A percentile compares a stretch with the other conserved stretches of the same genome.
phyloP scores from a whole-genome alignment of 1,284 basidiomycete species.

The Microstroma glucosiphilum region DNA sequence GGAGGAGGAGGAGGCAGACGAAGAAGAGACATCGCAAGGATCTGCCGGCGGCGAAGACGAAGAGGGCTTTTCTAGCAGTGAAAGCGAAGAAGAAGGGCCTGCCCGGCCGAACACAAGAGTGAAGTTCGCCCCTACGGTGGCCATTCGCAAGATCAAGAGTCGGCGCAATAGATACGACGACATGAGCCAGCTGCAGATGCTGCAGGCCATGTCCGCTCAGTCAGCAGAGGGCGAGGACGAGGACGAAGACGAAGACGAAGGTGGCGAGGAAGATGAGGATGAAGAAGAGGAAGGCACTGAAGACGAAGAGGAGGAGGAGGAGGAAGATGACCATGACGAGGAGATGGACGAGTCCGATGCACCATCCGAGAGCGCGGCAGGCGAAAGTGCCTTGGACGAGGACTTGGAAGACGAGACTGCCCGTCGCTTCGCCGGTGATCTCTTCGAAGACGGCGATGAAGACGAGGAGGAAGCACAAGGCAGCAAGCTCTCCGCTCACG shows the following conservation, averaged over 20 bases:
- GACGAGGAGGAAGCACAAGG: slow-evolving; percentile 34
- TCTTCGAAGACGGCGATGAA: slow-evolving; percentile 57
- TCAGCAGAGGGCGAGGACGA: slow-evolving; percentile 51
- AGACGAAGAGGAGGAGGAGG: slow-evolving; percentile 26
- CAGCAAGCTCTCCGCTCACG: slow-evolving; percentile 54
- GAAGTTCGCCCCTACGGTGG: slow-evolving; percentile 72
- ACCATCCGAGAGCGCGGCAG: neutral
- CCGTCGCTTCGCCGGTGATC: slow-evolving; percentile 55
- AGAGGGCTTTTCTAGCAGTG: slow-evolving; percentile 6
- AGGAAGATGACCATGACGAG: slow-evolving; percentile 26
- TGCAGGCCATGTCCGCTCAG: slow-evolving; percentile 24
- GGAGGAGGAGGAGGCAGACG: slow-evolving; percentile 16
- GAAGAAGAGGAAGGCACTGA: slow-evolving; percentile 36
- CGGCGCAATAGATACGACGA: slow-evolving; percentile 19
- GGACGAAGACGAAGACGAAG: slow-evolving; percentile 21
- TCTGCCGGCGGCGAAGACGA: slow-evolving; percentile 14
- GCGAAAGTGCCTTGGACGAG: slow-evolving; percentile 8
- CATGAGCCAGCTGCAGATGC: slow-evolving; percentile 23
- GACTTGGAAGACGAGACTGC: slow-evolving; percentile 51
- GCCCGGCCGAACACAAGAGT: slow-evolving; percentile 52
- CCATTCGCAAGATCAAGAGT: slow-evolving; percentile 60
- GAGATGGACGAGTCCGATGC: neutral
- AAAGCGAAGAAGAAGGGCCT: slow-evolving; percentile 10
- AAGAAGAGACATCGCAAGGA: slow-evolving; percentile 22
- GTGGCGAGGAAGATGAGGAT: slow-evolving; percentile 27